A percentile compares a stretch with the other conserved stretches of the same genome.
phyloP scores from a whole-genome alignment of 2,329 filamentous ascomycete species.

The Sclerotinia sclerotiorum region DNA sequence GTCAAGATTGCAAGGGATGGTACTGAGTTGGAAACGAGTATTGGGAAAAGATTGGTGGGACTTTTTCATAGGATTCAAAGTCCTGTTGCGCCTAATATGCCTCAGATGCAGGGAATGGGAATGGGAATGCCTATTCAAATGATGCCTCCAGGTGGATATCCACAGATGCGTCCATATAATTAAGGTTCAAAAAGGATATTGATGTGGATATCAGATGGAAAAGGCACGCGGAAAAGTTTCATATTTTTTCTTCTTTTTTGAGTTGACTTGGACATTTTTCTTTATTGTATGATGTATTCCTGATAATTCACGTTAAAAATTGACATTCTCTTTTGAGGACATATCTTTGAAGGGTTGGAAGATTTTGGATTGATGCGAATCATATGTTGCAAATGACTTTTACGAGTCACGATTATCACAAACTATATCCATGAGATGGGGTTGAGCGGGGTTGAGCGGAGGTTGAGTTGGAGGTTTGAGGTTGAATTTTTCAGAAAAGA shows the following conservation, averaged over 20 bases:
- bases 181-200: neutral
- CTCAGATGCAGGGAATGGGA: constrained; percentile 26
- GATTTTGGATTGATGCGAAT: neutral
- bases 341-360: neutral
- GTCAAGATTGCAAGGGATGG: constrained; percentile 95
- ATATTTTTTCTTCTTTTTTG: neutral
- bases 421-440: neutral
- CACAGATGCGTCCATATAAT: constrained; percentile 33
- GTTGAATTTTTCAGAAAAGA: neutral
- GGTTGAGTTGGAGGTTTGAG: neutral
- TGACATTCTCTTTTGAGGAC: neutral
- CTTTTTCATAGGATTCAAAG: constrained; percentile 66
- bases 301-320: constrained; percentile 1
- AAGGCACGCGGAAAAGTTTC: neutral
- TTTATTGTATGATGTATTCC: neutral
- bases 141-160: constrained; percentile 30
- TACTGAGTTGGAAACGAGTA: constrained; percentile 82
- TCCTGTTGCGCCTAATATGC: constrained; percentile 32
- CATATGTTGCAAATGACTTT: neutral
- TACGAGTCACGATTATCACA: constrained; percentile 2
- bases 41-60: constrained; percentile 73
- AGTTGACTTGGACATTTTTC: neutral
- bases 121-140: constrained; percentile 23
- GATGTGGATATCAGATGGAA: neutral
- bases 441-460: neutral